Conservation (phyloP, 805 yeast genomes). For the Schwanniomyces occidentalis region DNA sequence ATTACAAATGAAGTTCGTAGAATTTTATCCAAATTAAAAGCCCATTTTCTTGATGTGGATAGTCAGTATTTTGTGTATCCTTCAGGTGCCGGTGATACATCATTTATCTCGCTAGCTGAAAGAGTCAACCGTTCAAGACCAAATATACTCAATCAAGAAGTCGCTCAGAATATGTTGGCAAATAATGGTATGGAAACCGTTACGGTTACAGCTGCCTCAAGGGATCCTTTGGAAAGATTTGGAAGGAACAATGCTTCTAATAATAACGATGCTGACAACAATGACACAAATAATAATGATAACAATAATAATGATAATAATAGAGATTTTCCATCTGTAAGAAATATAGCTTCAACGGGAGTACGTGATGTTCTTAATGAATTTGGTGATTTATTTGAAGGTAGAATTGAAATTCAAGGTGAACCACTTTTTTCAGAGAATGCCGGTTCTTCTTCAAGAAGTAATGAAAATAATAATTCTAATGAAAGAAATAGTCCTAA, state of each 20-base stretch:
- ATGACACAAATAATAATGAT: slow-evolving; percentile 2
- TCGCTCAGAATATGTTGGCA: slow-evolving; percentile 34
- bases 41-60: slow-evolving; percentile 24
- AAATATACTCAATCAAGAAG: slow-evolving; percentile 37
- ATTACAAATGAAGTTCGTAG: slow-evolving; percentile 25
- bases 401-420: slow-evolving; percentile 10
- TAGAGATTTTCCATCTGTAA: slow-evolving; percentile 2
- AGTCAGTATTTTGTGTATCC: slow-evolving; percentile 26
- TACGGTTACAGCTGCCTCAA: slow-evolving; percentile 9
- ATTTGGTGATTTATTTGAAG: slow-evolving; percentile 23
- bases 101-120: slow-evolving; percentile 25
- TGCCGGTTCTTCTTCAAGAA: background rate
- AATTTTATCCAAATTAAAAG: slow-evolving; percentile 25
- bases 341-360: slow-evolving; percentile 3
- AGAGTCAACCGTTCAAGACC: slow-evolving; percentile 35
- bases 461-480: background rate
- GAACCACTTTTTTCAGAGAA: background rate
- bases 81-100: slow-evolving; percentile 20
- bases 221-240: slow-evolving; percentile 11
- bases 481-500: background rate
- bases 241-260: slow-evolving; percentile 3
- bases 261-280: background rate
- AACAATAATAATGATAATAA: background rate
- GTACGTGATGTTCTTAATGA: slow-evolving; percentile 22
- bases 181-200: slow-evolving; percentile 25